Evolutionary conservation across 2,329 filamentous ascomycete species (phyloP).

Genomic region (Aspergillus candidus): DNA sequence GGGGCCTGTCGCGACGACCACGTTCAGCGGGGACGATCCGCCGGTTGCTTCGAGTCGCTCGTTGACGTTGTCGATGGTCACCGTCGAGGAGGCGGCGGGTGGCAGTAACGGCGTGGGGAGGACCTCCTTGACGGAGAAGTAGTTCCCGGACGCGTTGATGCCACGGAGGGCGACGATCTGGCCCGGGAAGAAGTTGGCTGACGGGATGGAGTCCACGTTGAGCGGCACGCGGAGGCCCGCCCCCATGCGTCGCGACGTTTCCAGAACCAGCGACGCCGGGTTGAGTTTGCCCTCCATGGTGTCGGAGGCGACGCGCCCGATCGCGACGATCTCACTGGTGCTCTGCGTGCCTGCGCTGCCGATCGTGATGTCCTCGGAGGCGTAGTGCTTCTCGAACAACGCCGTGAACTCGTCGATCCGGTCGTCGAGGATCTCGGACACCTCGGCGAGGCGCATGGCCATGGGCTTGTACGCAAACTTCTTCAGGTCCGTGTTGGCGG

Average conservation of each 20-base stretch:
- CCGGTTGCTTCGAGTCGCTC: slow-evolving; percentile 62
- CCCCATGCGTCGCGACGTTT: slow-evolving; percentile 78
- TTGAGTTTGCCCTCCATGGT: slow-evolving; percentile 79
- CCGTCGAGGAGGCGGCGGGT: slow-evolving; percentile 63
- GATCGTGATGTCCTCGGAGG: slow-evolving; percentile 72
- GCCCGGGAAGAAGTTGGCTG: slow-evolving; percentile 84
- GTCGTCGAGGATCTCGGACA: slow-evolving; percentile 89
- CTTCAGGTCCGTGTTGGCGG: slow-evolving; percentile 78
- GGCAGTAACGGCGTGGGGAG: slow-evolving; percentile 69
- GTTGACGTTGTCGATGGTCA: slow-evolving; percentile 61
- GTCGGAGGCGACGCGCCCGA: slow-evolving; percentile 88
- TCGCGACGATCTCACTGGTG: slow-evolving; percentile 78
- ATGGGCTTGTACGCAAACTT: slow-evolving; percentile 89
- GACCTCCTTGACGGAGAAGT: slow-evolving; percentile 73
- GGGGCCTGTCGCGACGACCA: slow-evolving; percentile 76
- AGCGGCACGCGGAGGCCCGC: slow-evolving; percentile 76
- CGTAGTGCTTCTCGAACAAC: slow-evolving; percentile 67
- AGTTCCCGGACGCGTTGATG: slow-evolving; percentile 76
- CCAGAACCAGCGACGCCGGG: slow-evolving; percentile 74
- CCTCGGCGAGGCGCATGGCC: slow-evolving; percentile 89
- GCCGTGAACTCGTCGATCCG: slow-evolving; percentile 82
- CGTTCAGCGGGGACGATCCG: slow-evolving; percentile 61
- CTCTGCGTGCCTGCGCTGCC: slow-evolving; percentile 81
- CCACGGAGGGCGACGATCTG: slow-evolving; percentile 86
- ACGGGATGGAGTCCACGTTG: slow-evolving; percentile 62